Percentiles rank a stretch among this genome's conserved stretches.
phyloP scores from a whole-genome alignment of 345 rosid species.

The Syzygium aromaticum region DNA sequence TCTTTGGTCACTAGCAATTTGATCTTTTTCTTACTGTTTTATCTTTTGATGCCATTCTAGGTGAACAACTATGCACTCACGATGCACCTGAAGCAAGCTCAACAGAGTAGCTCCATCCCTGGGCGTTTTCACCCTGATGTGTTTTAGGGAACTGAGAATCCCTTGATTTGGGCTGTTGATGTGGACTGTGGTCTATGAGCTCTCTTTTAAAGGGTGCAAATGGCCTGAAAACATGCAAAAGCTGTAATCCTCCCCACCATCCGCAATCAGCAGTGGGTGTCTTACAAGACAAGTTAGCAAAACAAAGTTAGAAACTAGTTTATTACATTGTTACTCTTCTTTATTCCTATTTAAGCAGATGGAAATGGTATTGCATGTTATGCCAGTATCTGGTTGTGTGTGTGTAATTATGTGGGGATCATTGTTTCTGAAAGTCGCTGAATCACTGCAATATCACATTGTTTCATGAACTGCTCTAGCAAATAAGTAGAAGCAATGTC shows the following conservation, averaged over 20 bases:
- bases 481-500: background rate
- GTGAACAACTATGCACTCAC: slow-evolving; percentile 41
- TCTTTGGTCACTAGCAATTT: background rate
- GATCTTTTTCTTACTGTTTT: background rate
- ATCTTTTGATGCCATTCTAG: background rate
- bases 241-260: background rate
- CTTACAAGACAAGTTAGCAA: background rate
- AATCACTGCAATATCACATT: background rate
- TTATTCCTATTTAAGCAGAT: background rate
- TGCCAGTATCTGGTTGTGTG: background rate
- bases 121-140: slow-evolving; percentile 82
- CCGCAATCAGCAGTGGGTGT: background rate
- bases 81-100: slow-evolving; percentile 56
- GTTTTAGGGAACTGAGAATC: slow-evolving; percentile 21
- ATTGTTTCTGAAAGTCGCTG: background rate
- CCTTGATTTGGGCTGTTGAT: background rate
- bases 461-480: background rate
- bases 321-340: background rate
- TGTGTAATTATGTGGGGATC: background rate
- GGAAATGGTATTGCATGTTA: background rate
- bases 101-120: slow-evolving; percentile 18
- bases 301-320: background rate
- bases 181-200: background rate
- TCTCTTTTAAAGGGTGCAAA: background rate
- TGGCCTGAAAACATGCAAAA: background rate